phyloP scores from a whole-genome alignment of 2,329 filamentous ascomycete species.

The Neoscytalidium dimidiatum region DNA sequence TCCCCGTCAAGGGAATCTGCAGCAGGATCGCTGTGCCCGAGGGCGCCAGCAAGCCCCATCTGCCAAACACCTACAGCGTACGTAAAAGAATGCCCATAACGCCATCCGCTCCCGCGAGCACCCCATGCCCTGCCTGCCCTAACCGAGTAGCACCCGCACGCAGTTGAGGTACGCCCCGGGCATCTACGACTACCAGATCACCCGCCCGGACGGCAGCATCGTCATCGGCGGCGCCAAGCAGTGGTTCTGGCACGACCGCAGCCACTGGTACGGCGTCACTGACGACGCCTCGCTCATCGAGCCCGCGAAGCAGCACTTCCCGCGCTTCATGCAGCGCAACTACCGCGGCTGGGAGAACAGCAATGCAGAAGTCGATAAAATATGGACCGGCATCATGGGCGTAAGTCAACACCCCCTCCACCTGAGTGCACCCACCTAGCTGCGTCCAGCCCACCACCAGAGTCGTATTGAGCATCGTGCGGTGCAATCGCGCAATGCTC shows the following conservation, averaged over 20 bases:
- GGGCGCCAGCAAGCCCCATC: conserved; percentile 23
- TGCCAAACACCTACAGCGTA: conserved; percentile 31
- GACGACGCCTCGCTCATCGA: conserved; percentile 52
- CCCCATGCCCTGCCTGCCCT: not conserved
- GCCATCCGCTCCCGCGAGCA: not conserved
- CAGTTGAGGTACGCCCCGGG: conserved; percentile 14
- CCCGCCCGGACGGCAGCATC: conserved; percentile 48
- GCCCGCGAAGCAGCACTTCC: conserved; percentile 46
- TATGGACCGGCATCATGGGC: conserved; percentile 48
- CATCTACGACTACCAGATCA: conserved; percentile 44
- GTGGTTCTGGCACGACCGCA: conserved; percentile 34
- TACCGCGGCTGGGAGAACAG: conserved; percentile 54
- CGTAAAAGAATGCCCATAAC: conserved; percentile 15
- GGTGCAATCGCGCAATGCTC: not conserved
- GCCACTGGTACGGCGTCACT: conserved; percentile 49
- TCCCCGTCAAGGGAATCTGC: conserved; percentile 34
- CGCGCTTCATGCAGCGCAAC: conserved; percentile 50
- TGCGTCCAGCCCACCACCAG: not conserved
- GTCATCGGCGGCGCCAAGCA: conserved; percentile 47
- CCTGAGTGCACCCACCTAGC: not conserved
- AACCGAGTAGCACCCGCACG: not conserved
- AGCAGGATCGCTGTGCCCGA: conserved; percentile 23
- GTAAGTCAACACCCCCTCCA: conserved; percentile 24
- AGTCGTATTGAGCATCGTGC: not conserved
- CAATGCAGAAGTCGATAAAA: conserved; percentile 36